These are phyloP conservation scores for Centaurea solstitialis DNA, from an alignment of 129 eudicot genomes.

Conservation along the genomic window DNA sequence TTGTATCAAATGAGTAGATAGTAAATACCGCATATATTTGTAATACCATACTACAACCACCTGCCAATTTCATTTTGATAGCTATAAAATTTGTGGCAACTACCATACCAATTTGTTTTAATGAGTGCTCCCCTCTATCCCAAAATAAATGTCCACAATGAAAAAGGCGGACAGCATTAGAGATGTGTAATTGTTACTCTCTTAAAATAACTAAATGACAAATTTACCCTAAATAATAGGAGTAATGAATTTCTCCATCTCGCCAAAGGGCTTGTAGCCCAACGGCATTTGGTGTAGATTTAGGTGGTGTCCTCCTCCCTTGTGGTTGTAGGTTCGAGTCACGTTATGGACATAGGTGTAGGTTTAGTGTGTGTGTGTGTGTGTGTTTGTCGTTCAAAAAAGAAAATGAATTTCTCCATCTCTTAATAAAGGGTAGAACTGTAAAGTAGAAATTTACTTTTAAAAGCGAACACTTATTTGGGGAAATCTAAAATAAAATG, in stretches of 20 bases:
- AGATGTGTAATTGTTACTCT: neutral
- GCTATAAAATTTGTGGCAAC: too few relatives aligned
- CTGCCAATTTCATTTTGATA: neutral
- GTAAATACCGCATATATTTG: neutral
- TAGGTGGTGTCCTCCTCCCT: too few relatives aligned
- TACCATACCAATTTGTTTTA: neutral
- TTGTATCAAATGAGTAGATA: slow-evolving; percentile 6
- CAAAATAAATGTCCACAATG: neutral
- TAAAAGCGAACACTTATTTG: neutral
- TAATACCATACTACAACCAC: neutral
- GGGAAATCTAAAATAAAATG: neutral
- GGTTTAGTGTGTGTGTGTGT: too few relatives aligned
- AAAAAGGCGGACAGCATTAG: too few relatives aligned
- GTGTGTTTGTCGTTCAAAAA: too few relatives aligned
- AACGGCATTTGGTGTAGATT: too few relatives aligned
- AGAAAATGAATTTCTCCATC: too few relatives aligned
- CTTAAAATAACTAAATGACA: neutral
- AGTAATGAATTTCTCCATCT: neutral
- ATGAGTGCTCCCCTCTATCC: neutral
- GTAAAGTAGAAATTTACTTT: neutral
- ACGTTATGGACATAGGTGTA: too few relatives aligned
- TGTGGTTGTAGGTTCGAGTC: too few relatives aligned
- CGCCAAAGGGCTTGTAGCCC: too few relatives aligned
- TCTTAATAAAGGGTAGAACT: neutral
- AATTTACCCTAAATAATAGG: neutral